A percentile compares a stretch with the other conserved stretches of the same genome.
Conservation (phyloP, 306 rosid genomes). For the Ormosia emarginata region DNA sequence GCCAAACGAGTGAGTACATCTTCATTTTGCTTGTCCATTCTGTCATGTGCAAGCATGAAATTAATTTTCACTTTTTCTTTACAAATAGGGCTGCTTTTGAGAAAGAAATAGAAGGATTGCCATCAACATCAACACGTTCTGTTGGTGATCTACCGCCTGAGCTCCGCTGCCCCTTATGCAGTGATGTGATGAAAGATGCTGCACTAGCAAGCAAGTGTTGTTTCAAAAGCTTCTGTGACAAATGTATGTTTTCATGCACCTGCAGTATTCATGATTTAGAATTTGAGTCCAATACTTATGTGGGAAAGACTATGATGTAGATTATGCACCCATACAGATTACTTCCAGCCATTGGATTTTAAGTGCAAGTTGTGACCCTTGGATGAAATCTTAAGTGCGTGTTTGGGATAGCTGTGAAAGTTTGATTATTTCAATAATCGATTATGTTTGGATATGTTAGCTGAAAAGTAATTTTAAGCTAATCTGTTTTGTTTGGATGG, state of each 20-base stretch:
- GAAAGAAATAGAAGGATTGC: slow-evolving; percentile 92
- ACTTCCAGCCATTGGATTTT: background rate
- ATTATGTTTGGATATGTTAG: too few species aligned
- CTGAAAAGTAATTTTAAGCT: too few species aligned
- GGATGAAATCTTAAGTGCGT: background rate
- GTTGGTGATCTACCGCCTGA: slow-evolving; percentile 97
- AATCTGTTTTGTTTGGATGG: too few species aligned
- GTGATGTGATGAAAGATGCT: slow-evolving; percentile 97
- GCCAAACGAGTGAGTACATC: slow-evolving; percentile 82
- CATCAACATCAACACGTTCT: slow-evolving; percentile 68
- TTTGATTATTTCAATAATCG: too few species aligned
- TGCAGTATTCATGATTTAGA: background rate
- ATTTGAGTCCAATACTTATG: background rate
- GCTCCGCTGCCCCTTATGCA: slow-evolving; percentile 91
- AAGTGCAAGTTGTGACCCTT: background rate
- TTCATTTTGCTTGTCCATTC: background rate
- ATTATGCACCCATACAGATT: background rate
- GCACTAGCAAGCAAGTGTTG: slow-evolving; percentile 98
- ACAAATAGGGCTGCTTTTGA: slow-evolving; percentile 92
- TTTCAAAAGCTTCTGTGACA: slow-evolving; percentile 92
- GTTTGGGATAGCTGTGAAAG: too few species aligned
- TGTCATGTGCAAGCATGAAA: slow-evolving; percentile 14
- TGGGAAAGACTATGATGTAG: background rate
- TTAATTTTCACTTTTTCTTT: slow-evolving; percentile 8
- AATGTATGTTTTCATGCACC: slow-evolving; percentile 51